Percentiles rank a stretch among this genome's conserved stretches.
Evolutionary conservation across 2,329 filamentous ascomycete species (phyloP).

Genomic region (Penicillium sp.): DNA sequence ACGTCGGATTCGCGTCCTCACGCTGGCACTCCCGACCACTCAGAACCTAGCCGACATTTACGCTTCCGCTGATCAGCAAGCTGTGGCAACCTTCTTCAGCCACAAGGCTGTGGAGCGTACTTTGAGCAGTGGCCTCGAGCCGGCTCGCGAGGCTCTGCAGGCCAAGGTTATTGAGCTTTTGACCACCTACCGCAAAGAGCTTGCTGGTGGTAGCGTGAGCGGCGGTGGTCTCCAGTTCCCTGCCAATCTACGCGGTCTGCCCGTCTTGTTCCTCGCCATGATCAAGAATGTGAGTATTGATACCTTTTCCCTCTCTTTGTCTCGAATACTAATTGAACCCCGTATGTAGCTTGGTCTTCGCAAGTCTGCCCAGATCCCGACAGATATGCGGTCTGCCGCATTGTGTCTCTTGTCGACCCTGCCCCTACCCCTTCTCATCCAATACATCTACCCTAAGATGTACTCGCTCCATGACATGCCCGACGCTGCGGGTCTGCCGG

Average conservation of each 20-base stretch:
- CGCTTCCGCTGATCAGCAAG: conserved; percentile 89
- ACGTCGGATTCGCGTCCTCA: conserved; percentile 90
- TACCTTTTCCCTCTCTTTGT: conserved; percentile 9
- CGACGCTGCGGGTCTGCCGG: conserved; percentile 81
- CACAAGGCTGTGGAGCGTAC: conserved; percentile 96
- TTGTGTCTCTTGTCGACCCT: conserved; percentile 92
- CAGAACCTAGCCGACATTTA: conserved; percentile 88
- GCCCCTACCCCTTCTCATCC: conserved; percentile 82
- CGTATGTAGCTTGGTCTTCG: conserved; percentile 66
- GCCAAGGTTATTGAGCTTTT: conserved; percentile 89
- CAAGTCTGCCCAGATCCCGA: conserved; percentile 90
- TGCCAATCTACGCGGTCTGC: conserved; percentile 82
- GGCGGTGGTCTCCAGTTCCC: conserved; percentile 90
- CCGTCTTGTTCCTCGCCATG: conserved; percentile 85
- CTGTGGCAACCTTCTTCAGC: conserved; percentile 89
- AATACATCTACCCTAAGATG: conserved; percentile 84
- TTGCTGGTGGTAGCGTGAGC: conserved; percentile 93
- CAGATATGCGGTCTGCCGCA: conserved; percentile 88
- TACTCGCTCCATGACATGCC: conserved; percentile 97
- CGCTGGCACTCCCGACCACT: conserved; percentile 87
- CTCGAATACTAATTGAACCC: conserved; percentile 24
- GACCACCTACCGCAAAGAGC: conserved; percentile 94
- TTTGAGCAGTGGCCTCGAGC: conserved; percentile 81
- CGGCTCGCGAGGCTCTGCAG: conserved; percentile 85
- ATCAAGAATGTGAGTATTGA: conserved; percentile 78